Percentiles rank a stretch among this genome's conserved stretches.
These are phyloP conservation scores for Isoetes engelmannii DNA, from an alignment of 83 land plant species.

Conservation along the genomic window DNA sequence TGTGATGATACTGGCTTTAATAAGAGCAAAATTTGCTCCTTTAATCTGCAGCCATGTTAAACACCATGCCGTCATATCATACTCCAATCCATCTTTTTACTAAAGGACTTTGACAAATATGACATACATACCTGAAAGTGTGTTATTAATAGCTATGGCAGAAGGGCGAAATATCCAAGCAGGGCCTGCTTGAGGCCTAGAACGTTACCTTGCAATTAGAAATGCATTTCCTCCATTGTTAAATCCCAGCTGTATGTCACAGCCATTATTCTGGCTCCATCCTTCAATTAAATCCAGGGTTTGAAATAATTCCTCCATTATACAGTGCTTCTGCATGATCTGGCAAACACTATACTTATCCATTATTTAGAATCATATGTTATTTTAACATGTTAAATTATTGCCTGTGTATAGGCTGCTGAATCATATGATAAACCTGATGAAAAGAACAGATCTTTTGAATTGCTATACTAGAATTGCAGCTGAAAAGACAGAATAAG, in stretches of 20 bases:
- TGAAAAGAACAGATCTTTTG: too few relatives aligned
- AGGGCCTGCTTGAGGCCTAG: constrained; percentile 15
- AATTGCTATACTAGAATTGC: too few relatives aligned
- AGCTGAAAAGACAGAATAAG: too few relatives aligned
- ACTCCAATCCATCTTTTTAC: too few relatives aligned
- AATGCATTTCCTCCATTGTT: constrained; percentile 27
- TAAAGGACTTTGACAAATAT: not conserved
- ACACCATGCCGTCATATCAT: too few relatives aligned
- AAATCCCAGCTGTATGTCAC: constrained; percentile 4
- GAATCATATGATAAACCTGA: too few relatives aligned
- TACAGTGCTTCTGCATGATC: constrained; percentile 57
- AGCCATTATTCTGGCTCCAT: constrained; percentile 37
- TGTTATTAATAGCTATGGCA: constrained; percentile 18
- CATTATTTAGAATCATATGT: too few relatives aligned
- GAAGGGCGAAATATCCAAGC: constrained; percentile 26
- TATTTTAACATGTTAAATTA: too few relatives aligned
- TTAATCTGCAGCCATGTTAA: constrained; percentile 60
- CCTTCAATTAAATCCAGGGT: constrained; percentile 38
- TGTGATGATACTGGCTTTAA: constrained; percentile 45
- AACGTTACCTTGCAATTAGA: constrained; percentile 32
- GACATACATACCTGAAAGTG: constrained; percentile 27
- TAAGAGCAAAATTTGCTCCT: constrained; percentile 33
- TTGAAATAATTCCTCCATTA: constrained; percentile 53
- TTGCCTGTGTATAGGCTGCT: too few relatives aligned
- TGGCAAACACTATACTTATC: constrained; percentile 41